phyloP scores from a whole-genome alignment of 2,329 filamentous ascomycete species.

The Talaromyces pinophilus region DNA sequence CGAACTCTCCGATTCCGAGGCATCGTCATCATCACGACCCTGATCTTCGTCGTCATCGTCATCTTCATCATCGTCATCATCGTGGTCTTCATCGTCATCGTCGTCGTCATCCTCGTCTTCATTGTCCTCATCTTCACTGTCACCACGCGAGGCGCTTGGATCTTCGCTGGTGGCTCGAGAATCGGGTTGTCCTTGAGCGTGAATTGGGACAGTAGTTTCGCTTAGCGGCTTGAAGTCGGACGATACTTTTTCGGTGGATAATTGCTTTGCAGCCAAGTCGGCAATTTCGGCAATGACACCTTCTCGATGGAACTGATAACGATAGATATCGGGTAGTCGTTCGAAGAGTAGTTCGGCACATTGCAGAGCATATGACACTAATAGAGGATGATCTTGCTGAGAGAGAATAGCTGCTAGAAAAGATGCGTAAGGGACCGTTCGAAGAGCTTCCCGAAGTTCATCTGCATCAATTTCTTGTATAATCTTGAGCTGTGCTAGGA shows the following conservation, averaged over 20 bases:
- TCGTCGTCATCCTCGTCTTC: conserved; percentile 29
- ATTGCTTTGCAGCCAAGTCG: conserved; percentile 64
- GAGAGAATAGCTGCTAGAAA: conserved; percentile 93
- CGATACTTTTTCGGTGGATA: conserved; percentile 32
- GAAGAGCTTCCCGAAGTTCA: conserved; percentile 82
- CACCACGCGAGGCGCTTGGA: conserved; percentile 14
- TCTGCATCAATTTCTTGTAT: conserved; percentile 86
- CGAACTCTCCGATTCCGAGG: conserved; percentile 69
- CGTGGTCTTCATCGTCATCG: conserved; percentile 38
- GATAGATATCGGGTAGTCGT: conserved; percentile 82
- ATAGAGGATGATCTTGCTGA: conserved; percentile 84
- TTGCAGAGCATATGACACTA: conserved; percentile 85
- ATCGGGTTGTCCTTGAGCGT: conserved; percentile 23
- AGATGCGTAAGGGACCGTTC: conserved; percentile 89
- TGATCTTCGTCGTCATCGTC: conserved; percentile 50
- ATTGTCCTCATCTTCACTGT: conserved; percentile 40
- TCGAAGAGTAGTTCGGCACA: conserved; percentile 85
- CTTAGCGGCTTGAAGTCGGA: conserved; percentile 27
- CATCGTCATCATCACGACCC: conserved; percentile 49
- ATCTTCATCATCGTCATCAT: conserved; percentile 34
- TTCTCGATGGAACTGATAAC: conserved; percentile 95
- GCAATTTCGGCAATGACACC: conserved; percentile 90
- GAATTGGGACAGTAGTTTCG: conserved; percentile 25
- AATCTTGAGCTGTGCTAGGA: conserved; percentile 97
- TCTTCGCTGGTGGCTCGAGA: conserved; percentile 23